phyloP scores from a whole-genome alignment of 108 stramenopile genomes.

The Nannochloropsis gaditana region DNA sequence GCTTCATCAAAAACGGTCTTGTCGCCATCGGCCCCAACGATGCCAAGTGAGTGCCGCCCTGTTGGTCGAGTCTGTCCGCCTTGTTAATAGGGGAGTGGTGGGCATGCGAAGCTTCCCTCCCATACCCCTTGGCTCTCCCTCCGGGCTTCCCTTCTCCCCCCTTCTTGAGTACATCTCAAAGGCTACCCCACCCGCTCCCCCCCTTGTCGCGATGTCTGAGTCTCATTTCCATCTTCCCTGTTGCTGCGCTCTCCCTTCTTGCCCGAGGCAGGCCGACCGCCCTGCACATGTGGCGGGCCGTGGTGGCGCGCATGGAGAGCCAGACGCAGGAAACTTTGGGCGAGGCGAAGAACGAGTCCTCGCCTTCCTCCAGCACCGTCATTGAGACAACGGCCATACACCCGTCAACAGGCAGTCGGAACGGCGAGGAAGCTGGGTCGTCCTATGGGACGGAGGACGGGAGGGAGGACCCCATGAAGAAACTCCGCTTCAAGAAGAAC shows the following conservation, averaged over 20 bases:
- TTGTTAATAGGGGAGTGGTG: too few species aligned
- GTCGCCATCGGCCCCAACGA: slow-evolving; percentile 14
- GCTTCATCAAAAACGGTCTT: background rate
- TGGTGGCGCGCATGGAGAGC: slow-evolving; percentile 7
- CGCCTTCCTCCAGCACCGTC: background rate
- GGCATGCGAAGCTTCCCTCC: too few species aligned
- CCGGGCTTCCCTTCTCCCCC: background rate
- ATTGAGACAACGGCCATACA: background rate
- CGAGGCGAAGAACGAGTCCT: background rate
- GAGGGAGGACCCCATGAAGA: slow-evolving; percentile 9
- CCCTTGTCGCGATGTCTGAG: background rate
- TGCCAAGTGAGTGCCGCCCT: background rate
- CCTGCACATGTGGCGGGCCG: slow-evolving; percentile 16
- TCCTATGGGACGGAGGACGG: background rate
- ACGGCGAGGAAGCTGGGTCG: background rate
- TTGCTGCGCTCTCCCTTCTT: background rate
- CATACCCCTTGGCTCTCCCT: background rate
- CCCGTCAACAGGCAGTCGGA: background rate
- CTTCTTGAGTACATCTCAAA: background rate
- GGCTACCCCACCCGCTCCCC: background rate
- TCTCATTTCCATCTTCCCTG: background rate
- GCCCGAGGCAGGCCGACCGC: background rate
- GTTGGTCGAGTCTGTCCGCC: too few species aligned
- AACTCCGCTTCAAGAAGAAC: slow-evolving; percentile 11
- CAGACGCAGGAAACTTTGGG: background rate